A percentile compares a stretch with the other conserved stretches of the same genome.
Evolutionary conservation across 441 rosid genomes (phyloP).

Genomic region (Gossypium laxum): DNA sequence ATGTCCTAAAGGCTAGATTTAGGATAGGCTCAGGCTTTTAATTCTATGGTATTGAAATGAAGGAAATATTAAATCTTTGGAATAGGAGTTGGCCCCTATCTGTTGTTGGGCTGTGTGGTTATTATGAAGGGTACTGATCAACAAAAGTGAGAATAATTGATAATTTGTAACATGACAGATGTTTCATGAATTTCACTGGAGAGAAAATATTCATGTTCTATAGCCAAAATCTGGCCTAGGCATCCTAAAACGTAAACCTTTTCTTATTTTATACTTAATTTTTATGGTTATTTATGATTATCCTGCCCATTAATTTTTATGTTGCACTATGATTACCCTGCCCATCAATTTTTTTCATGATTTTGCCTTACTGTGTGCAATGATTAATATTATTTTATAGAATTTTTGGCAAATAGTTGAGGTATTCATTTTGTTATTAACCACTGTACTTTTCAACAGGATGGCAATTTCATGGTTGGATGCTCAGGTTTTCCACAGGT

Average conservation of each 20-base stretch:
- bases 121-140: neutral
- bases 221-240: neutral
- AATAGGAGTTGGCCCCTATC: neutral
- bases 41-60: neutral
- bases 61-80: neutral
- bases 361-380: neutral
- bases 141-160: neutral
- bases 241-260: neutral
- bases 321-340: neutral
- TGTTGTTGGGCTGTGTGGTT: neutral
- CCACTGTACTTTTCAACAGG: slow-evolving; percentile 37
- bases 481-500: slow-evolving; percentile 88
- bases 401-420: neutral
- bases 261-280: neutral
- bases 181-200: neutral
- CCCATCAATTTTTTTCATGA: neutral
- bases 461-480: slow-evolving; percentile 90
- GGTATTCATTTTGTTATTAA: slow-evolving; percentile 12
- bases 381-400: neutral
- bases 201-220: slow-evolving; percentile 4
- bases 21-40: neutral
- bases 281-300: neutral
- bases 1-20: neutral
- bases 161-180: neutral
- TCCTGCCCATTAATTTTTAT: neutral